Conservation (phyloP, 257 asterid genomes). For the Solanum bulbocastanum region DNA sequence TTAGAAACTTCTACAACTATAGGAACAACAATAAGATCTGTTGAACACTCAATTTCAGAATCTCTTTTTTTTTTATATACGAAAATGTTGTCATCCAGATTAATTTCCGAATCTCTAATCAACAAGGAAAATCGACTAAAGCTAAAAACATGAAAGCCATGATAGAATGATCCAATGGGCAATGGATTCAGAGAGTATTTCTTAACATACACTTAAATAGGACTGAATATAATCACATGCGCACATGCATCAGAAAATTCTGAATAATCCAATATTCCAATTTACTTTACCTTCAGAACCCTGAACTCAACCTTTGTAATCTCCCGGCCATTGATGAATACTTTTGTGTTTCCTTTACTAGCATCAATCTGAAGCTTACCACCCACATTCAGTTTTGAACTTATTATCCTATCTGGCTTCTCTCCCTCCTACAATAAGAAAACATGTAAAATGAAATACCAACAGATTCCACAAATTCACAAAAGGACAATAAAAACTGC, state of each 20-base stretch:
- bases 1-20: neutral
- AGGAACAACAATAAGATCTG: neutral
- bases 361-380: slow-evolving; percentile 57
- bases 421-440: slow-evolving; percentile 46
- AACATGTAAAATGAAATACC: neutral
- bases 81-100: neutral
- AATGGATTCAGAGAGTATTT: neutral
- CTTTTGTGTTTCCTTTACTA: slow-evolving; percentile 51
- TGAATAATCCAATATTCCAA: neutral
- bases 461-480: neutral
- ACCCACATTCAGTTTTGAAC: slow-evolving; percentile 47
- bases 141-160: neutral
- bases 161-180: neutral
- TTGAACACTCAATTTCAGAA: neutral
- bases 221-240: neutral
- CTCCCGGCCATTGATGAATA: slow-evolving; percentile 65
- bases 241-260: neutral
- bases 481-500: neutral
- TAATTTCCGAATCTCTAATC: neutral
- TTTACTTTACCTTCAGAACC: slow-evolving; percentile 44
- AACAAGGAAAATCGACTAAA: neutral
- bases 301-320: slow-evolving; percentile 59
- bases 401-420: slow-evolving; percentile 47
- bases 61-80: neutral
- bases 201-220: neutral